Conservation (phyloP, 2,329 filamentous ascomycete species). For the Fusarium hostae region DNA sequence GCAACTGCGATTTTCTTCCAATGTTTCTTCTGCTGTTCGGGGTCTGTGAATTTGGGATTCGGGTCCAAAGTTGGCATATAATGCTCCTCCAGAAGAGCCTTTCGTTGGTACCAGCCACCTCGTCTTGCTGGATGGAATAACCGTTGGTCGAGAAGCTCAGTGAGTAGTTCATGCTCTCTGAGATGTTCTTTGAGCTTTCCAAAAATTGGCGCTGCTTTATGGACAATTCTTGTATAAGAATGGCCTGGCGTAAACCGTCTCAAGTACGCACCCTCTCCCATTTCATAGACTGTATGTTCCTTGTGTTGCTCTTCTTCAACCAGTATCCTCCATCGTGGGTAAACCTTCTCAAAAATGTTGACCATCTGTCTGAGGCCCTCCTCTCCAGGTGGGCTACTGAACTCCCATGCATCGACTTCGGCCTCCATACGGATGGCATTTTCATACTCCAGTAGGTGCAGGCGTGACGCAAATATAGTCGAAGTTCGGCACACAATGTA, state of each 20-base stretch:
- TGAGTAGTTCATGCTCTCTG: conserved; percentile 78
- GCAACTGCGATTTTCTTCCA: conserved; percentile 81
- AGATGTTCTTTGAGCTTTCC: conserved; percentile 84
- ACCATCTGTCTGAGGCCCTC: conserved; percentile 75
- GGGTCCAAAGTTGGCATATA: conserved; percentile 80
- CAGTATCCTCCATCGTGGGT: conserved; percentile 82
- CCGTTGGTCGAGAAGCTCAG: conserved; percentile 79
- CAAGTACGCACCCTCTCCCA: conserved; percentile 87
- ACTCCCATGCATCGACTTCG: conserved; percentile 85
- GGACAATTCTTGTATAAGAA: conserved; percentile 91
- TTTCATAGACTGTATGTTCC: conserved; percentile 80
- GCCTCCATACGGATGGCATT: conserved; percentile 84
- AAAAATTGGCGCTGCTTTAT: conserved; percentile 84
- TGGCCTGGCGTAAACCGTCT: conserved; percentile 90
- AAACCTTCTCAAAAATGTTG: conserved; percentile 76
- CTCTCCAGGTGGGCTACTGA: conserved; percentile 75
- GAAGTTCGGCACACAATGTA: conserved; percentile 91
- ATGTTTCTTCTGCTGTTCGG: conserved; percentile 74
- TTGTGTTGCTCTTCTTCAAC: conserved; percentile 80
- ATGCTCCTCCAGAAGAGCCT: conserved; percentile 92
- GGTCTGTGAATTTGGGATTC: conserved; percentile 49
- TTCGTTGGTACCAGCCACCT: conserved; percentile 95
- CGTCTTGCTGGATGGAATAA: conserved; percentile 87
- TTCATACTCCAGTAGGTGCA: conserved; percentile 87
- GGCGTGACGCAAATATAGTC: conserved; percentile 85